Evolutionary conservation across 768 basidiomycete genomes (phyloP), one percentile per base, ranked within the genome.

Genomic region (Collybia sordida): DNA sequence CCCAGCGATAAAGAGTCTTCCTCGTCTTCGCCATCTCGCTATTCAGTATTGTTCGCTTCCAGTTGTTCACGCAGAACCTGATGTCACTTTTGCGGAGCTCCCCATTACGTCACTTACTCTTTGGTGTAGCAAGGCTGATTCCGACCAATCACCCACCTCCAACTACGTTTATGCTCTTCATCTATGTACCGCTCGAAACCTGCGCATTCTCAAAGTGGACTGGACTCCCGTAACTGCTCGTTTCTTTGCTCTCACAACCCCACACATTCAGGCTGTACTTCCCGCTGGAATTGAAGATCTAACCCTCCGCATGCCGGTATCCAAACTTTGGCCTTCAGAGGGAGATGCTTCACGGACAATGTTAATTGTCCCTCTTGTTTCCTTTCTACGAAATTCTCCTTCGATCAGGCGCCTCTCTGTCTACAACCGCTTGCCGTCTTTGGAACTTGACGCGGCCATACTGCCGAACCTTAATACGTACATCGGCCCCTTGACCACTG

Each of bases 71-170:
- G 17, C 51, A 4, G 55, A 57, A 22, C 38, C 47, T 8, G 53
- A 57, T 24, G 23, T 37, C 14, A 31, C 34, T 3, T 61, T 64
- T 39, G 55, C 64, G n/a, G 55, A 59, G 17, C 68, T 78, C 14
- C 73, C 74, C 9, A 70, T 79, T 51, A 75, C 67, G 1, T 66
- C 73, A 17, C 70, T 79, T 23, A 70, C 69, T 15, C 59, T 79
- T 44, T 37, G 69, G 45, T 69, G 68, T 47, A 54, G 72, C 8
- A 69, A 68, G 45, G 67, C 67, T 31, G 63, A 63, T 3, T 18
- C 51, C 9, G 53, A 60, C 18, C 45, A 42, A 11, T 25, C 40
- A 1, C 49, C 38, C 17, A 25, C 24, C 39, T 51, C 50, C 6
- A 59, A 45, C 36, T 49, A 49, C 37, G 47, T 54, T 6, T 54